phyloP scores from a whole-genome alignment of 192 early-diverging fungal genomes.

The Backusella luteola region DNA sequence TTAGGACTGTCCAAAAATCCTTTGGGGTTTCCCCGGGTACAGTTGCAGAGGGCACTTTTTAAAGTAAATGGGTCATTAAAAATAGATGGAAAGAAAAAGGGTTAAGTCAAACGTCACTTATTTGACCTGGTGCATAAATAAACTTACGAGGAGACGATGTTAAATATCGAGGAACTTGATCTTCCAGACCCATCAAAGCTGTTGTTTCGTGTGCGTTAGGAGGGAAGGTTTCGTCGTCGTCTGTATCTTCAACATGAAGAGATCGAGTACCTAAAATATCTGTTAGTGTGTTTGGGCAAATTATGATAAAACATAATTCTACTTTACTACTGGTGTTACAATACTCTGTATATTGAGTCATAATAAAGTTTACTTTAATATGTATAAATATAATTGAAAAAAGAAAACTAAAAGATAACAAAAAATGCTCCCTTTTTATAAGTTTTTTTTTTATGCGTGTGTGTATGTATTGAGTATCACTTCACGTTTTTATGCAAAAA shows the following conservation, averaged over 20 bases:
- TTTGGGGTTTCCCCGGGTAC: constrained; percentile 14
- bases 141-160: constrained; percentile 25
- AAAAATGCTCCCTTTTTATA: constrained; percentile 3
- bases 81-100: not conserved
- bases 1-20: constrained; percentile 38
- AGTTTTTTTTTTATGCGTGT: not conserved
- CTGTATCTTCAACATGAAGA: constrained; percentile 8
- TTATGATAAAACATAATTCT: not conserved
- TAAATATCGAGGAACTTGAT: constrained; percentile 21
- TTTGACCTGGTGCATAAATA: not conserved
- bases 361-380: not conserved
- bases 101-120: not conserved
- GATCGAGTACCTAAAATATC: not conserved
- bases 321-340: constrained; percentile 1
- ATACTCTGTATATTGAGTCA: constrained; percentile 1
- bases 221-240: constrained; percentile 17
- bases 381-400: not conserved
- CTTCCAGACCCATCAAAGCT: constrained; percentile 1
- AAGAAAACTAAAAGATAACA: not conserved
- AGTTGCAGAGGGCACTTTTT: constrained; percentile 8
- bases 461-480: not conserved
- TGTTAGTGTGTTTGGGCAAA: not conserved
- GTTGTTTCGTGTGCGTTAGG: constrained; percentile 6
- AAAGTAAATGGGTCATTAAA: not conserved
- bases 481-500: constrained; percentile 10